phyloP scores from a whole-genome alignment of 164 flowering plant species.

The Vitis riparia region DNA sequence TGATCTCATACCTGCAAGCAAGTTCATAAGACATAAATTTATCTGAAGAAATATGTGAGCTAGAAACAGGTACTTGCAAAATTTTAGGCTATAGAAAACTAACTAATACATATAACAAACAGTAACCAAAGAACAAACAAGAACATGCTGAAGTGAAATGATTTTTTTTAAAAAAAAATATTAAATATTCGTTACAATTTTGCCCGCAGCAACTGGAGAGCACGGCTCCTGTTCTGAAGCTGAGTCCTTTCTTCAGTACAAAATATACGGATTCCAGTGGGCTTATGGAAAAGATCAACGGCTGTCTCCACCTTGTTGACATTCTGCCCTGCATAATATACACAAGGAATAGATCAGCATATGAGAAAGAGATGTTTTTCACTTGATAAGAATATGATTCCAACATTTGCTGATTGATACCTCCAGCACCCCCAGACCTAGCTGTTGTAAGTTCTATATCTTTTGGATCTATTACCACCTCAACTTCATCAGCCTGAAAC shows the following conservation, averaged over 20 bases:
- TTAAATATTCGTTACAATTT: slow-evolving; percentile 65
- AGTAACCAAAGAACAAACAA: no score
- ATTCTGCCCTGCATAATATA: slow-evolving; percentile 81
- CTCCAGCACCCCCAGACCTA: slow-evolving; percentile 99
- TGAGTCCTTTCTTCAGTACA: slow-evolving; percentile 98
- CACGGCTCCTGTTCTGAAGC: slow-evolving; percentile 73
- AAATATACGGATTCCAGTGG: slow-evolving; percentile 96
- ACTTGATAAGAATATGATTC: neutral
- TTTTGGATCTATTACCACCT: slow-evolving; percentile 91
- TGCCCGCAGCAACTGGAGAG: slow-evolving; percentile 87
- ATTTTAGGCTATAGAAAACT: no score
- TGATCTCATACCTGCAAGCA: slow-evolving; percentile 81
- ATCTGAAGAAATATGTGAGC: no score
- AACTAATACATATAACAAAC: no score
- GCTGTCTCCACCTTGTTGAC: slow-evolving; percentile 99
- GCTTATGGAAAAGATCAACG: slow-evolving; percentile 91
- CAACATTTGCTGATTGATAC: slow-evolving; percentile 33
- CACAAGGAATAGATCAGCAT: slow-evolving; percentile 5
- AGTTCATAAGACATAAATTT: slow-evolving; percentile 1
- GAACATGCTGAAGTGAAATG: neutral
- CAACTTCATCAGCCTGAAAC: slow-evolving; percentile 91
- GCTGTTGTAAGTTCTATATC: slow-evolving; percentile 96
- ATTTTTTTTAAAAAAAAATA: neutral
- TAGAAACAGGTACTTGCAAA: neutral
- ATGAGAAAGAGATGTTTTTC: neutral